Evolutionary conservation across 2,329 filamentous ascomycete genomes (phyloP).

Genomic region (Xylariales sp.): DNA sequence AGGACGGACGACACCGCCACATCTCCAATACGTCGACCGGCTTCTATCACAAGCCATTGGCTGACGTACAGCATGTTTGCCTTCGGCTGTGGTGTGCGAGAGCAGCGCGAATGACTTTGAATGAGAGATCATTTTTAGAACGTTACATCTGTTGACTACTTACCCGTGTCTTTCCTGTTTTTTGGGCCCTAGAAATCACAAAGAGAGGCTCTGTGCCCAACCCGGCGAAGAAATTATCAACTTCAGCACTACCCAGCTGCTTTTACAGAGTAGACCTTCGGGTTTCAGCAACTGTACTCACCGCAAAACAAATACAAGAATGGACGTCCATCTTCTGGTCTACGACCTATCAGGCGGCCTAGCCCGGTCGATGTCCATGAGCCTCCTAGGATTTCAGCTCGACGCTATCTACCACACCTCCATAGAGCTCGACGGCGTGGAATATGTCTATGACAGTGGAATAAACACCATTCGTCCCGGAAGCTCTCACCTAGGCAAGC

Average conservation of each 20-base stretch:
- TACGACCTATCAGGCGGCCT: conserved; percentile 70
- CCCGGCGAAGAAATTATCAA: no score
- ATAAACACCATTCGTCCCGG: conserved; percentile 79
- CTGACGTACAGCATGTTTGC: conserved; percentile 5
- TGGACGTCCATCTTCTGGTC: conserved; percentile 74
- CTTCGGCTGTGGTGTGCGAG: neutral
- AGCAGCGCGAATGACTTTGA: no score
- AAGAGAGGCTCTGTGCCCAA: no score
- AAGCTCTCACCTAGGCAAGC: conserved; percentile 78
- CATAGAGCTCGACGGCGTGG: conserved; percentile 75
- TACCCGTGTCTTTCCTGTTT: no score
- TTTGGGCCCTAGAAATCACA: no score
- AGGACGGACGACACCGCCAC: neutral
- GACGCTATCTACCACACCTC: conserved; percentile 96
- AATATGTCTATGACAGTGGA: conserved; percentile 87
- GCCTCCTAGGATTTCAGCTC: conserved; percentile 56
- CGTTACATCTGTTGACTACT: no score
- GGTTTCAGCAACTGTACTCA: no score
- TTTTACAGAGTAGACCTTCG: no score
- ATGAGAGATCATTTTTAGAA: no score
- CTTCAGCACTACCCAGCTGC: no score
- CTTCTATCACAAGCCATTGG: conserved; percentile 4
- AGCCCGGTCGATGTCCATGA: conserved; percentile 50
- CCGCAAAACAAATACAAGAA: no score
- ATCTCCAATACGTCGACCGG: no score